These are phyloP conservation scores for Panicum virgatum DNA, from an alignment of 202 grass and related monocot species.

Conservation along the genomic window DNA sequence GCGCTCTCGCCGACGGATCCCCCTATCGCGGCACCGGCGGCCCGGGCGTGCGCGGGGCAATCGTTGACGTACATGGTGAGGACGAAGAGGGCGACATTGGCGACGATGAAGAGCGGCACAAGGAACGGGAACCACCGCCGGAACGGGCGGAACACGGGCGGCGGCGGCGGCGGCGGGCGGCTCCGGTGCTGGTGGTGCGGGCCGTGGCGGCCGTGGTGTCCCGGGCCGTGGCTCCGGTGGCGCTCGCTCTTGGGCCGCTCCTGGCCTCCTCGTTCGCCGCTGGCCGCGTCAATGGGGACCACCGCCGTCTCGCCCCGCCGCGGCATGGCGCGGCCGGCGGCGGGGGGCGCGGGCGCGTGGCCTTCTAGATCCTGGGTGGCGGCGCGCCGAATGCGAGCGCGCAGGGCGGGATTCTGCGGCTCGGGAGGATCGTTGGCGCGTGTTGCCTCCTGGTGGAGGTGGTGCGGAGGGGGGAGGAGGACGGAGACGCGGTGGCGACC, in stretches of 20 bases:
- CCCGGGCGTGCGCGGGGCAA: slow-evolving; percentile 55
- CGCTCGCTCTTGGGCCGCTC: slow-evolving; percentile 38
- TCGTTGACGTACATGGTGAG: slow-evolving; percentile 91
- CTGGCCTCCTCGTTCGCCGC: neutral
- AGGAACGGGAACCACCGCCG: slow-evolving; percentile 83
- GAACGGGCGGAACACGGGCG: slow-evolving; percentile 55
- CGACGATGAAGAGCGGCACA: slow-evolving; percentile 67
- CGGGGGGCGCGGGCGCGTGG: slow-evolving; percentile 18
- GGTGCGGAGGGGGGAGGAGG: neutral
- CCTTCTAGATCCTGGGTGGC: neutral
- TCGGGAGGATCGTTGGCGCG: slow-evolving; percentile 18
- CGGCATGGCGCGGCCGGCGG: slow-evolving; percentile 45
- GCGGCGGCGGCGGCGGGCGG: slow-evolving; percentile 35
- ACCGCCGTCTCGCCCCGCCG: slow-evolving; percentile 50
- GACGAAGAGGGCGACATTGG: slow-evolving; percentile 70
- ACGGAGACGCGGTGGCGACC: slow-evolving; percentile 17
- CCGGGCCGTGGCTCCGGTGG: slow-evolving; percentile 30
- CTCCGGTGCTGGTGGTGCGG: slow-evolving; percentile 31
- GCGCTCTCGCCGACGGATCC: slow-evolving; percentile 42
- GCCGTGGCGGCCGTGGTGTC: slow-evolving; percentile 28
- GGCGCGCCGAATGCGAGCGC: slow-evolving; percentile 34
- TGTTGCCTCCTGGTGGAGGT: slow-evolving; percentile 24
- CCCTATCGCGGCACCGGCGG: slow-evolving; percentile 37
- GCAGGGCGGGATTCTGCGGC: neutral
- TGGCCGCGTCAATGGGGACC: slow-evolving; percentile 38